These are phyloP conservation scores for Aspergillus nanangensis DNA, from an alignment of 495 filamentous ascomycete species.

Conservation along the genomic window DNA sequence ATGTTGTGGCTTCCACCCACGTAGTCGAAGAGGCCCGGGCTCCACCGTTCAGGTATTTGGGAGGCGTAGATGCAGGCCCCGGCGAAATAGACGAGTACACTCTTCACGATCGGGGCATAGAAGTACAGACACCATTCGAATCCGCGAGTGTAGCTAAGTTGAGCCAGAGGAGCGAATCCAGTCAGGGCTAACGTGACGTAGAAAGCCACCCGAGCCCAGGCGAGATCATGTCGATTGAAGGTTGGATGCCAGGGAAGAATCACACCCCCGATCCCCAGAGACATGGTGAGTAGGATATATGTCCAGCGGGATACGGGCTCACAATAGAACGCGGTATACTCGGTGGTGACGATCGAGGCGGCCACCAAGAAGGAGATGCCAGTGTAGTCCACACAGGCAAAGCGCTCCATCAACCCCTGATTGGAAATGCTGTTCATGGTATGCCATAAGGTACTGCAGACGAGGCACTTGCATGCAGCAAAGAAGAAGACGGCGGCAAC, in stretches of 20 bases:
- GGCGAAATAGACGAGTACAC: constrained; percentile 74
- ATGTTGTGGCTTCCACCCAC: constrained; percentile 93
- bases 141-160: constrained; percentile 76
- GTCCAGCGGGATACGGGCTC: constrained; percentile 82
- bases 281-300: constrained; percentile 78
- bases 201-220: constrained; percentile 87
- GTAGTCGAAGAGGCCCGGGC: constrained; percentile 89
- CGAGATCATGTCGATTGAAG: constrained; percentile 91
- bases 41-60: constrained; percentile 90
- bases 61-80: constrained; percentile 89
- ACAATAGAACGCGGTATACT: constrained; percentile 98
- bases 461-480: constrained; percentile 90
- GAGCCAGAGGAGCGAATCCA: constrained; percentile 82
- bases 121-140: constrained; percentile 71
- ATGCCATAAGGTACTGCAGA: constrained; percentile 96
- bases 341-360: constrained; percentile 94
- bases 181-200: constrained; percentile 86
- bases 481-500: constrained; percentile 96
- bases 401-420: constrained; percentile 83
- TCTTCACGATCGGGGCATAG: constrained; percentile 86
- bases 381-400: constrained; percentile 98
- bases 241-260: constrained; percentile 95
- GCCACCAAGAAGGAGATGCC: constrained; percentile 96
- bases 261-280: constrained; percentile 80
- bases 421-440: constrained; percentile 95